phyloP scores from a whole-genome alignment of 306 rosid genomes.

The Prunus armeniaca region DNA sequence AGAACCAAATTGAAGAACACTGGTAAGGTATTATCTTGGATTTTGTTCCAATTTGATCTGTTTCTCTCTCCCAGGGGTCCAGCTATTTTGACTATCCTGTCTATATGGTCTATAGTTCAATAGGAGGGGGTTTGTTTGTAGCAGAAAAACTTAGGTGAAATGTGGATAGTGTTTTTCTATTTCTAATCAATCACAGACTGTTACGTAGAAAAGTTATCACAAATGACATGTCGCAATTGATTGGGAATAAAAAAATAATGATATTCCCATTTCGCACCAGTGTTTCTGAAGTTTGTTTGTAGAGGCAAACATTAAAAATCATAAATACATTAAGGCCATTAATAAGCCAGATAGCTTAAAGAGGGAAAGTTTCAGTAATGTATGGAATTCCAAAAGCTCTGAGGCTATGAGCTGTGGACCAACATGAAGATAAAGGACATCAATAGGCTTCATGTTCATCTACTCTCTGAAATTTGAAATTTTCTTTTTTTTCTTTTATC shows the following conservation, averaged over 20 bases:
- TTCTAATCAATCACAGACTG: accelerated
- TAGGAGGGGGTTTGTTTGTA: background rate
- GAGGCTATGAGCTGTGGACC: constrained; percentile 21
- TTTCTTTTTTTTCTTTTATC: background rate
- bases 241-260: accelerated
- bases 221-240: accelerated
- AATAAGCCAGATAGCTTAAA: background rate
- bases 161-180: too few species aligned
- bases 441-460: background rate
- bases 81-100: background rate
- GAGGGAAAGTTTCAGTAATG: background rate
- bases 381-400: background rate
- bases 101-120: background rate
- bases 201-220: accelerated
- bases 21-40: too few species aligned
- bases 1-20: background rate
- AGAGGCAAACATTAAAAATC: background rate
- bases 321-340: background rate
- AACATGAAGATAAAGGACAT: background rate
- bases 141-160: background rate
- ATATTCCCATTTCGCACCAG: accelerated
- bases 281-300: too few species aligned
- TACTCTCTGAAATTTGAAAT: background rate
- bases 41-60: background rate
- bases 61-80: background rate